phyloP scores from a whole-genome alignment of 306 rosid genomes.

The Pueraria montana region DNA sequence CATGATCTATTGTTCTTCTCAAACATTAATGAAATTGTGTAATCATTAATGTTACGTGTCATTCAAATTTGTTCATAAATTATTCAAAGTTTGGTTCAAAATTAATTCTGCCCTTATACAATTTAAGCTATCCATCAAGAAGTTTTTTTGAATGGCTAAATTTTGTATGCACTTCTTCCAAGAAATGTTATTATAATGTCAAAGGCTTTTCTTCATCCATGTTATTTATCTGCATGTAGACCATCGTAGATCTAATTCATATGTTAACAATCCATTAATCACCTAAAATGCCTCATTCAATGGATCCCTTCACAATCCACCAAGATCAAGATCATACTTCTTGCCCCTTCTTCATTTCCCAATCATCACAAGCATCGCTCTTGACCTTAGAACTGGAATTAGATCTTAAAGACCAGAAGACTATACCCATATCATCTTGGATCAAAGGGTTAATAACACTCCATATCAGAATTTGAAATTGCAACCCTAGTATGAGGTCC shows the following conservation, averaged over 20 bases:
- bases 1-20: neutral
- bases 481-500: neutral
- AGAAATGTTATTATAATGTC: neutral
- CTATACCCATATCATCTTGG: too few species aligned
- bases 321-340: neutral
- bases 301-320: neutral
- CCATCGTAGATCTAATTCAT: neutral
- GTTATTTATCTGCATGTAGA: neutral
- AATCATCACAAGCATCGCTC: too few species aligned
- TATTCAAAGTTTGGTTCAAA: too few species aligned
- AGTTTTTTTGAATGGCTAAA: neutral
- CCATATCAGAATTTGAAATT: neutral
- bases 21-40: neutral
- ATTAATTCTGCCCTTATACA: neutral
- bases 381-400: too few species aligned
- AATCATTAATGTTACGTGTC: neutral
- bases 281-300: neutral
- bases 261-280: too few species aligned
- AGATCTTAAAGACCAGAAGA: too few species aligned
- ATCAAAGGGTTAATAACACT: neutral
- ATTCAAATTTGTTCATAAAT: neutral
- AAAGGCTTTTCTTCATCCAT: too few species aligned
- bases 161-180: neutral
- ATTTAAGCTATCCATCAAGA: neutral
- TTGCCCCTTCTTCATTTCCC: too few species aligned